Conservation (phyloP, 345 rosid genomes). For the Conringia planisiliqua region DNA sequence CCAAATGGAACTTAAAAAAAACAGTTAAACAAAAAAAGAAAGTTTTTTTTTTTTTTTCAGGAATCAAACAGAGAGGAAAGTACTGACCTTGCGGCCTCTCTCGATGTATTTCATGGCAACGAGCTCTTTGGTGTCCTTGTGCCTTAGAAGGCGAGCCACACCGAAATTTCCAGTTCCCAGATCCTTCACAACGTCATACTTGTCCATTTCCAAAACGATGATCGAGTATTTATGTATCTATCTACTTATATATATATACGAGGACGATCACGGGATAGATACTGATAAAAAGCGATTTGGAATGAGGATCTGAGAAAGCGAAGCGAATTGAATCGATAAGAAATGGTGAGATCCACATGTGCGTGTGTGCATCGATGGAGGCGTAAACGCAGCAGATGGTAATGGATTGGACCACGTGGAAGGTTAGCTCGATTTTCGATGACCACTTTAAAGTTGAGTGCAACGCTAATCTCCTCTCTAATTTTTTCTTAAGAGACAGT, state of each 20-base stretch:
- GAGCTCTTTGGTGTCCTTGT: slow-evolving; percentile 80
- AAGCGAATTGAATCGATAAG: background rate
- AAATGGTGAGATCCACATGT: slow-evolving; percentile 28
- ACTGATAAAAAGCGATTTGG: background rate
- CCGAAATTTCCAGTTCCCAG: slow-evolving; percentile 91
- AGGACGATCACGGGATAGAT: background rate
- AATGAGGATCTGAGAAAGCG: slow-evolving; percentile 9
- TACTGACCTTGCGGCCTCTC: slow-evolving; percentile 64
- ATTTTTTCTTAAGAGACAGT: background rate
- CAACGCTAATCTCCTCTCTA: slow-evolving; percentile 2
- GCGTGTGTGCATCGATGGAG: slow-evolving; percentile 13
- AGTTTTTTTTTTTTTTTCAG: background rate
- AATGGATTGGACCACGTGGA: slow-evolving; percentile 30
- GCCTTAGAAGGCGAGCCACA: slow-evolving; percentile 73
- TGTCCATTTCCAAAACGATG: slow-evolving; percentile 46
- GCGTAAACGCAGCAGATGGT: slow-evolving; percentile 8
- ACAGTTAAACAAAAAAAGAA: background rate
- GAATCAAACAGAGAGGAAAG: slow-evolving; percentile 18
- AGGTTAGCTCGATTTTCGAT: slow-evolving; percentile 5
- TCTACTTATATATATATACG: slow-evolving; percentile 4
- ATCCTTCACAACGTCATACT: slow-evolving; percentile 75
- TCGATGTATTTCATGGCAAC: slow-evolving; percentile 94
- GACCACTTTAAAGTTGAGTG: too few relatives aligned
- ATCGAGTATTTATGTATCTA: background rate
- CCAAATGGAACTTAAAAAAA: background rate